Base-by-base conservation (phyloP, 2,329 filamentous ascomycete genomes). In the Ophiognomonia clavigignenti-juglandacearum region DNA sequence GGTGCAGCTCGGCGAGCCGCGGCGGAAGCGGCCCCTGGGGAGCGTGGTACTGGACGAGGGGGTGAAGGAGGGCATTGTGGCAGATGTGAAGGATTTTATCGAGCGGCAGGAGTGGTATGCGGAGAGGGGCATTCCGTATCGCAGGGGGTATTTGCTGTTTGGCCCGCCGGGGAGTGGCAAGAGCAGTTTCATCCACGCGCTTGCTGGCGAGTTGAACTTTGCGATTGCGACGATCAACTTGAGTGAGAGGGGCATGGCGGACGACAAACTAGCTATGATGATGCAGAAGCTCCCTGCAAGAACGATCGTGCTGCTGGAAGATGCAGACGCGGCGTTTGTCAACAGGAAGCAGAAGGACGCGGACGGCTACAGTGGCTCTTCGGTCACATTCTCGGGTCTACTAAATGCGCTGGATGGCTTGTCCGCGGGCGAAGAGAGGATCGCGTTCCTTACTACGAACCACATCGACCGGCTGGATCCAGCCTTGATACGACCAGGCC, bases 391-490 rank as follows among this genome's bases (percentile, higher is more conserved):
- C 59, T 97, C 92, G 0, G 92, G 92, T 0, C 71, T 97, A 18
- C 71, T 97, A 31, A 91, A 91, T 59, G 86, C 87, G 0, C 66
- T 92, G 13, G 93, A 98, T 54, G 93, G 93, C 2, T 82, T 97
- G n/a, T 90, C 90, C 6, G 95, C 91, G 43, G 88, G 90, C 11
- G 93, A 97, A 63, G 92, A 97, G 70, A 81, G 93, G 44, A 87
- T 98, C 53, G 83, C 95, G 1, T 96, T 98, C 65, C 74, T 95
- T 53, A 98, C 93, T 2, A 95, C 92, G 18, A 98, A 98, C 60
- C 89, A 96, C 60, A 82, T 96, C 31, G 90, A 96, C 55, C 79
- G 88, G 34, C 77, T 97, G 2, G 90, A 96, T 59, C 85, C 89
- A 51, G 93, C 93, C 4, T 69, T 98, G 35, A 88, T 97, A 39